phyloP scores from a whole-genome alignment of 768 basidiomycete genomes.

The Saitozyma podzolica region DNA sequence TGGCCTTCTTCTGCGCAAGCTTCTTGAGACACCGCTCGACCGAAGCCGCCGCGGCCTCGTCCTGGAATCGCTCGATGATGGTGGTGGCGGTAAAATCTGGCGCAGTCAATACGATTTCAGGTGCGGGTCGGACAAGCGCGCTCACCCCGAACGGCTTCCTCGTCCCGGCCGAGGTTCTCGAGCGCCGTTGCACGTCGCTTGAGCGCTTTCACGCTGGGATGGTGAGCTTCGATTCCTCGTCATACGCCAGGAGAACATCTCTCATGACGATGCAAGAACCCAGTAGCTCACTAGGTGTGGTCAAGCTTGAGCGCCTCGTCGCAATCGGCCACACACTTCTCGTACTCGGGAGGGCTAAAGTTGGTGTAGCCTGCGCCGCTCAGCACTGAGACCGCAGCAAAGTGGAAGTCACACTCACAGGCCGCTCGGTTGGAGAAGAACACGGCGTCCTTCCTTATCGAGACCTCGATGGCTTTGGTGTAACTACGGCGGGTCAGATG shows the following conservation, averaged over 20 bases:
- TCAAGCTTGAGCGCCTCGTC: conserved; percentile 83
- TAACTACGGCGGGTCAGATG: conserved; percentile 39
- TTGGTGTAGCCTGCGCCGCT: conserved; percentile 75
- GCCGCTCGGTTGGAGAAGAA: conserved; percentile 97
- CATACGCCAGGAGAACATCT: background rate
- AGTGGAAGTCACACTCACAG: conserved; percentile 60
- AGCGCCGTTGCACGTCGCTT: conserved; percentile 84
- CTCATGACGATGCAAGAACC: background rate
- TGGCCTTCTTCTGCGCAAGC: conserved; percentile 69
- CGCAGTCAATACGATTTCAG: background rate
- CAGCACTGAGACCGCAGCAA: background rate
- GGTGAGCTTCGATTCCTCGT: conserved; percentile 6
- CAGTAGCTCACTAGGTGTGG: conserved; percentile 59
- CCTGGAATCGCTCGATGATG: conserved; percentile 89
- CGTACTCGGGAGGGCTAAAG: conserved; percentile 78
- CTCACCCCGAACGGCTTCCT: conserved; percentile 78
- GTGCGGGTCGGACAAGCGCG: conserved; percentile 1
- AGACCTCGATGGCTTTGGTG: conserved; percentile 57
- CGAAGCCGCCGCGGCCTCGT: conserved; percentile 69
- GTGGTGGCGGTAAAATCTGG: conserved; percentile 94
- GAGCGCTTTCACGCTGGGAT: conserved; percentile 63
- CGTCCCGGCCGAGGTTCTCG: conserved; percentile 70
- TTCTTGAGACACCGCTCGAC: conserved; percentile 93
- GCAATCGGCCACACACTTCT: conserved; percentile 82
- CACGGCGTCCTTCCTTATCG: conserved; percentile 70